Evolutionary conservation across 164 flowering plant genomes (phyloP), one percentile per base, ranked within the genome.

Genomic region (Warburgia ugandensis): DNA sequence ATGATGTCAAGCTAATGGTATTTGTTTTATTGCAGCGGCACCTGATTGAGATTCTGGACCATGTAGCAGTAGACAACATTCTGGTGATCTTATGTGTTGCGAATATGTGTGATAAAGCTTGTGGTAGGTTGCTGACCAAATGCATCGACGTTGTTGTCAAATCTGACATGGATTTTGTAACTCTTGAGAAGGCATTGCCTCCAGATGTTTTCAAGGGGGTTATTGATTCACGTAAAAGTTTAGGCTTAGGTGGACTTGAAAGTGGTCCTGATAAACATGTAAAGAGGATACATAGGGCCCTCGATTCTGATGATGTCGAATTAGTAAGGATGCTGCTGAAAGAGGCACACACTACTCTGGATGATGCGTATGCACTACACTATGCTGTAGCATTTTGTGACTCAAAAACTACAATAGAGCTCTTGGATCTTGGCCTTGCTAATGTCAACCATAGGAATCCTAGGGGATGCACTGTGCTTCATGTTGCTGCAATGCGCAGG

Each of bases 261-360:
- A 52, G 45, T 45, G 52, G 59, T 62, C 94, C 89, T 32, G 77
- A 83, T 53, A 85, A 85, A 62, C 90, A 88, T 45, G 83, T 75
- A 42, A 88, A 63, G 70, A 83, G 91, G 55, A 79, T 92, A 48
- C 87, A 82, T 56, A 60, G 90, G 54, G 96, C 97, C 21, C 60
- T 92, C 50, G 99, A 92, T 29, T 84, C 94, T 1, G 96, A 88
- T 59, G 99, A 88, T 64, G 87, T 92, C 54, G 99, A 92, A 50
- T 57, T 92, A 59, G 83, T 92, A 10, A 67, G 83, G 46, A 70
- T 86, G 91, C 62, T 92, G 14, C 72, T 92, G 30, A 80, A 72
- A 64, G 99, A 86, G 59, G 94, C 60, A 7, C 80, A 73, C 45
- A 77, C 86, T 10, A 84, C 65, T 47, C 73, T 88, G 21, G 97